Evolutionary conservation across 139 green algal genomes (phyloP).

Genomic region (Tetradesmus lagerheimii): DNA sequence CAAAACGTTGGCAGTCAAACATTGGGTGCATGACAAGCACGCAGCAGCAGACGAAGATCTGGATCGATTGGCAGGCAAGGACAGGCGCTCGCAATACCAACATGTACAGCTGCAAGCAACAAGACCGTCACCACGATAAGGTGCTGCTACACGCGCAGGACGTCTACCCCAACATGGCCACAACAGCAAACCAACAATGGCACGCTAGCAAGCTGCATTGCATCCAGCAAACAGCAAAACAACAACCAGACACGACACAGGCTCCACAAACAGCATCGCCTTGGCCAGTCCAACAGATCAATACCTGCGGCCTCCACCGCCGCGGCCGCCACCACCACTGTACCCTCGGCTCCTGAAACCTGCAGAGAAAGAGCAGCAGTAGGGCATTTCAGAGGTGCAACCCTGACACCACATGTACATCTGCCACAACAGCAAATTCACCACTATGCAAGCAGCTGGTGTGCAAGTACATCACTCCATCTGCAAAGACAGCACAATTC

Average conservation of each 20-base stretch:
- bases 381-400: neutral
- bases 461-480: no score
- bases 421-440: neutral
- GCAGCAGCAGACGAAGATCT: no score
- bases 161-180: neutral
- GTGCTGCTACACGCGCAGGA: neutral
- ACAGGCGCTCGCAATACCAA: neutral
- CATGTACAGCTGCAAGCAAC: neutral
- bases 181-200: neutral
- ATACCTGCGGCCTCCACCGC: conserved; percentile 35
- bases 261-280: no score
- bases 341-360: conserved; percentile 38
- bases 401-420: no score
- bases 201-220: neutral
- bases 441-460: neutral
- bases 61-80: neutral
- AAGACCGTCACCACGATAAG: neutral
- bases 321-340: conserved; percentile 47
- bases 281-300: neutral
- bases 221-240: neutral
- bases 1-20: no score
- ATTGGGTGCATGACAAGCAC: no score
- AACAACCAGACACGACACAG: neutral
- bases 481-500: no score
- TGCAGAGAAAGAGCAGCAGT: conserved; percentile 15